Conservation (phyloP, 2,329 filamentous ascomycete species). For the Aspergillus flavus region DNA sequence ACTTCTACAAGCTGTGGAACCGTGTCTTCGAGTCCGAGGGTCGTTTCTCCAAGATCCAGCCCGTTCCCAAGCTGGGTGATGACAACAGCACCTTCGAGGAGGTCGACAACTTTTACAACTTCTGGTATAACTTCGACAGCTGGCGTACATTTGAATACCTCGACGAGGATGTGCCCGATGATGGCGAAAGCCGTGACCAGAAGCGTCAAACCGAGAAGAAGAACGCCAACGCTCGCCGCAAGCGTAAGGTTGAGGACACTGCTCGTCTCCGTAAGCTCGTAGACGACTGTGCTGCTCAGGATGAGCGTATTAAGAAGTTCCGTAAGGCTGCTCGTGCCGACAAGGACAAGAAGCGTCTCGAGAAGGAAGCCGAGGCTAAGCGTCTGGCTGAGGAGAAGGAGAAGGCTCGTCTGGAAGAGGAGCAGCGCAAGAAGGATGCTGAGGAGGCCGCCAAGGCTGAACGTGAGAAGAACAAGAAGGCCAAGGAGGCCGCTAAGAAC, state of each 20-base stretch:
- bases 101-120: slow-evolving; percentile 97
- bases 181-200: slow-evolving; percentile 98
- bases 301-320: slow-evolving; percentile 98
- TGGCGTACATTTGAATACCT: slow-evolving; percentile 98
- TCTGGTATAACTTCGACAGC: slow-evolving; percentile 99
- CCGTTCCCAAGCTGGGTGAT: slow-evolving; percentile 83
- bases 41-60: slow-evolving; percentile 88
- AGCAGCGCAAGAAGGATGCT: slow-evolving; percentile 75
- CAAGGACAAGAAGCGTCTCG: slow-evolving; percentile 93
- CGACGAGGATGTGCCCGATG: slow-evolving; percentile 97
- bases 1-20: slow-evolving; percentile 95
- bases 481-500: slow-evolving; percentile 97
- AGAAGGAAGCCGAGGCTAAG: slow-evolving; percentile 90
- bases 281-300: slow-evolving; percentile 78
- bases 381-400: slow-evolving; percentile 81
- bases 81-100: slow-evolving; percentile 84
- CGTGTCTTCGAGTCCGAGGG: slow-evolving; percentile 87
- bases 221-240: slow-evolving; percentile 95
- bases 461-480: slow-evolving; percentile 86
- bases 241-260: slow-evolving; percentile 99
- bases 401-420: slow-evolving; percentile 81
- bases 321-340: slow-evolving; percentile 84
- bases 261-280: slow-evolving; percentile 85
- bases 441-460: slow-evolving; percentile 85
- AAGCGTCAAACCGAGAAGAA: slow-evolving; percentile 98